Evolutionary conservation across 2,329 filamentous ascomycete species (phyloP).

Genomic region (Cercospora sp.): DNA sequence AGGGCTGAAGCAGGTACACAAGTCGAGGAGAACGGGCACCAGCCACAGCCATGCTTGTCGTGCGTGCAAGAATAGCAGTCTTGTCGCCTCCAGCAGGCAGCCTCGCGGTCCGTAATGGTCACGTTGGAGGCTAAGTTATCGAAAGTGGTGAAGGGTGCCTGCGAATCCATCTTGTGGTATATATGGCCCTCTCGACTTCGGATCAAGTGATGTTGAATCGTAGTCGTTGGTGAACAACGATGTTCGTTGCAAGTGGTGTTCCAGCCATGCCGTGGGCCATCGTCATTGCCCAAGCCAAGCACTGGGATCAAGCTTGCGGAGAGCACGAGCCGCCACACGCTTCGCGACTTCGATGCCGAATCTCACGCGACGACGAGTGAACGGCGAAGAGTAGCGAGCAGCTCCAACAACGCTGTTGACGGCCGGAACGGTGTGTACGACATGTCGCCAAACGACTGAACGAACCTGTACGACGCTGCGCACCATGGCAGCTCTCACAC

Average conservation of each 20-base stretch:
- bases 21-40: constrained; percentile 46
- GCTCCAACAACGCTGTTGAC: not conserved
- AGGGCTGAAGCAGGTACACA: constrained; percentile 47
- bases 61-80: constrained; percentile 37
- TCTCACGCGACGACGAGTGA: not conserved
- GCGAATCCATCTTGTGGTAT: not conserved
- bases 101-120: constrained; percentile 19
- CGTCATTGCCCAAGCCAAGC: constrained; percentile 9
- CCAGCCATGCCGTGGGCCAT: constrained; percentile 3
- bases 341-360: constrained; percentile 11
- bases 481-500: constrained; percentile 22
- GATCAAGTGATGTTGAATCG: not conserved
- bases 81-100: constrained; percentile 37
- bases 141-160: not conserved
- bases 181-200: not conserved
- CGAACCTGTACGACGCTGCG: not conserved
- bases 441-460: constrained; percentile 5
- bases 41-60: constrained; percentile 41
- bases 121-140: not conserved
- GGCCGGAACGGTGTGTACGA: not conserved
- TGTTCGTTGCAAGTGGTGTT: not conserved
- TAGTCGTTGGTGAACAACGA: not conserved
- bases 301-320: not conserved
- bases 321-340: not conserved
- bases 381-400: not conserved